Percentiles rank a stretch among this genome's conserved stretches.
phyloP scores from a whole-genome alignment of 306 rosid species.

The Citrullus amarus region DNA sequence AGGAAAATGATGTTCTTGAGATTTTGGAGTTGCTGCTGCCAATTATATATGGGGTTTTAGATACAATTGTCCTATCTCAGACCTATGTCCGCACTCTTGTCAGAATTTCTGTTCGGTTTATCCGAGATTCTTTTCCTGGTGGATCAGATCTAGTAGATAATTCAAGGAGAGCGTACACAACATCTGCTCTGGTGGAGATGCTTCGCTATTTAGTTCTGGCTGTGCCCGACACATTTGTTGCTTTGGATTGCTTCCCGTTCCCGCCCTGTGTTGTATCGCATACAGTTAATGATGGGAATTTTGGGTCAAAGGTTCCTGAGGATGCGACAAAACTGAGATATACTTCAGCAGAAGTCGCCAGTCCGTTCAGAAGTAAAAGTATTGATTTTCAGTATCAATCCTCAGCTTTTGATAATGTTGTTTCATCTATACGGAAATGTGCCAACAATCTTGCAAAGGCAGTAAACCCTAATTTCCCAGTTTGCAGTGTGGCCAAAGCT shows the following conservation, averaged over 20 bases:
- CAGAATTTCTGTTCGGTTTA: conserved; percentile 54
- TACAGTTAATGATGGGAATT: conserved; percentile 52
- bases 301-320: conserved; percentile 44
- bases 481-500: conserved; percentile 70
- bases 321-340: conserved; percentile 40
- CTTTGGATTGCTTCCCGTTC: conserved; percentile 88
- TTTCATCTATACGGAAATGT: conserved; percentile 64
- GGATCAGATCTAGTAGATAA: conserved; percentile 94
- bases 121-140: conserved; percentile 80
- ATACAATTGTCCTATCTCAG: conserved; percentile 73
- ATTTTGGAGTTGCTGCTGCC: conserved; percentile 80
- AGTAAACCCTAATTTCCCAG: conserved; percentile 56
- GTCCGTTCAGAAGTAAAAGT: conserved; percentile 40
- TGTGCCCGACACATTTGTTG: conserved; percentile 86
- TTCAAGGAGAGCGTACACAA: conserved; percentile 77
- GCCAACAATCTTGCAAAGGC: conserved; percentile 64
- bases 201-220: conserved; percentile 69
- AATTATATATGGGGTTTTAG: conserved; percentile 72
- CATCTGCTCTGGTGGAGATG: conserved; percentile 73
- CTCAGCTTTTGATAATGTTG: conserved; percentile 48
- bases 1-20: conserved; percentile 81
- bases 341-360: conserved; percentile 41
- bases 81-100: conserved; percentile 77
- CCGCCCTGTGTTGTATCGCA: conserved; percentile 62
- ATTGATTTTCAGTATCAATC: conserved; percentile 64